Evolutionary conservation across 768 basidiomycete genomes (phyloP).

Genomic region (Boletus patriciae): DNA sequence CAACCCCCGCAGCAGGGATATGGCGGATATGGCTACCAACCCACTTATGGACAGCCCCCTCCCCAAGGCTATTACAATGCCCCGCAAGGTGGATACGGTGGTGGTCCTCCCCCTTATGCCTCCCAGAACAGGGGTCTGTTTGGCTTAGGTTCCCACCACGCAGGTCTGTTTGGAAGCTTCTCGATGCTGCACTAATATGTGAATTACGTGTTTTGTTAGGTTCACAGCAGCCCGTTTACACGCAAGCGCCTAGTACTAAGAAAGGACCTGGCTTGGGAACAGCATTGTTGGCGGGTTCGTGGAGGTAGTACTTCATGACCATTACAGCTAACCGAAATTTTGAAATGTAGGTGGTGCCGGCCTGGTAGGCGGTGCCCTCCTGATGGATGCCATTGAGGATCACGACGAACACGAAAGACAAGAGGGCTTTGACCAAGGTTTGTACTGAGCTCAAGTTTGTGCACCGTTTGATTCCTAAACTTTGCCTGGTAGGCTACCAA

Average conservation of each 20-base stretch:
- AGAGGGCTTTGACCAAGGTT: conserved; percentile 39
- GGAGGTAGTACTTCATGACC: background rate
- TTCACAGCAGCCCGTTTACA: conserved; percentile 33
- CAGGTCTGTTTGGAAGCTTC: conserved; percentile 15
- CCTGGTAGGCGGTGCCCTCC: conserved; percentile 60
- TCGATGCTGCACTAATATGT: background rate
- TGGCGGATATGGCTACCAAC: conserved; percentile 22
- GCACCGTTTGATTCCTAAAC: conserved; percentile 5
- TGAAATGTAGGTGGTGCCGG: conserved; percentile 53
- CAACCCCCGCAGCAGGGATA: conserved; percentile 21
- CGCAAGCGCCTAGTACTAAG: conserved; percentile 30
- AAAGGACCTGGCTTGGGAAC: conserved; percentile 53
- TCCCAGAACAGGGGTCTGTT: conserved; percentile 26
- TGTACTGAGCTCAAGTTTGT: conserved; percentile 3
- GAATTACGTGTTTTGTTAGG: conserved; percentile 21
- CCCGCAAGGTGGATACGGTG: conserved; percentile 16
- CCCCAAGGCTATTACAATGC: conserved; percentile 18
- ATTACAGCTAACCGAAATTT: conserved; percentile 2
- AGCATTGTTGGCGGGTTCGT: conserved; percentile 46
- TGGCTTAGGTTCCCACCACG: too few relatives aligned
- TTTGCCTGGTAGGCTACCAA: conserved; percentile 30
- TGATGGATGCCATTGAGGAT: conserved; percentile 52
- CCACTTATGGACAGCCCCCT: conserved; percentile 3
- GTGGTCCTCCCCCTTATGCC: conserved; percentile 9
- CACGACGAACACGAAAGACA: conserved; percentile 36